Conservation (phyloP, 345 rosid species). For the Ceriops decandra region DNA sequence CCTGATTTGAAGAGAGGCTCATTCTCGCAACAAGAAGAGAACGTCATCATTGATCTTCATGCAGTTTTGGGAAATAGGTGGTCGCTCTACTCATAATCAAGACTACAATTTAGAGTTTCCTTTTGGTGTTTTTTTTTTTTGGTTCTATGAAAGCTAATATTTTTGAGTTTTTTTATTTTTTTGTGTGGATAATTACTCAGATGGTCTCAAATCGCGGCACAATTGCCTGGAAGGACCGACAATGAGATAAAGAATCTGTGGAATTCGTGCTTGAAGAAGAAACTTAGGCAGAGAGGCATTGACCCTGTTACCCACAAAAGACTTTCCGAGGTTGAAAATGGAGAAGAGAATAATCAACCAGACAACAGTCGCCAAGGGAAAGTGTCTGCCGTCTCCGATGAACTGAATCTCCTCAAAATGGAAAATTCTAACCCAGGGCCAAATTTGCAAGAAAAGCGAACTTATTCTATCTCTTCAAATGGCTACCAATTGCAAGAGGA, state of each 20-base stretch:
- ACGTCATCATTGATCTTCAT: constrained; percentile 83
- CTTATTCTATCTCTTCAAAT: constrained; percentile 24
- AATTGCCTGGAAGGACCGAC: constrained; percentile 35
- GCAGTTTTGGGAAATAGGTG: constrained; percentile 89
- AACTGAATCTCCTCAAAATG: constrained; percentile 25
- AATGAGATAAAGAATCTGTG: constrained; percentile 36
- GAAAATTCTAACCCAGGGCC: constrained; percentile 10
- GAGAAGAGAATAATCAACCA: constrained; percentile 40
- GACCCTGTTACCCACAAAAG: constrained; percentile 36
- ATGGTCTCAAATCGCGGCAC: constrained; percentile 40
- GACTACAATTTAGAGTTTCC: background rate
- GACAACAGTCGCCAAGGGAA: constrained; percentile 19
- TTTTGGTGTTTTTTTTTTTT: background rate
- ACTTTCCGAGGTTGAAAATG: constrained; percentile 46
- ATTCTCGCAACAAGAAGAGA: constrained; percentile 90
- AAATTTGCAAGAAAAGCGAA: constrained; percentile 16
- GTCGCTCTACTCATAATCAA: no score
- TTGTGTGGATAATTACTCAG: constrained; percentile 4
- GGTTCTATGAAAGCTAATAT: background rate
- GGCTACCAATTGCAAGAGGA: constrained; percentile 38
- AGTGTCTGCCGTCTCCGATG: constrained; percentile 21
- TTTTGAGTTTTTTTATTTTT: background rate
- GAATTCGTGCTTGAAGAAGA: constrained; percentile 36
- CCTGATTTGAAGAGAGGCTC: constrained; percentile 98
- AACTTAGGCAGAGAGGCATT: constrained; percentile 33